phyloP scores from a whole-genome alignment of 129 eudicot species.

The Flaveria bidentis region DNA sequence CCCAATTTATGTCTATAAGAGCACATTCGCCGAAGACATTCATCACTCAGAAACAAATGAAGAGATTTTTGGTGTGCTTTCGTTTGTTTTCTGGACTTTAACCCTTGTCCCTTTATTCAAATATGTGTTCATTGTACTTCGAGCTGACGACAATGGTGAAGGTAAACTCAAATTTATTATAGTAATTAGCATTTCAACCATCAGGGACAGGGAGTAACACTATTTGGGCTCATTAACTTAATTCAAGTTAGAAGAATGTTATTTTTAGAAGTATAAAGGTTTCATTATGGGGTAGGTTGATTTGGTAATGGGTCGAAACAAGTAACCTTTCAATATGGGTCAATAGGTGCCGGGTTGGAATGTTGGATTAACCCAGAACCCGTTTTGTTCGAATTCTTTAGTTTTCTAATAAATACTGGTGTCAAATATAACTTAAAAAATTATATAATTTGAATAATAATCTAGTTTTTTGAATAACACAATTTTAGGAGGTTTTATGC shows the following conservation, averaged over 20 bases:
- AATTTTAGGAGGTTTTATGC: neutral
- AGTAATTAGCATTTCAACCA: neutral
- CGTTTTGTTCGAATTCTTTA: neutral
- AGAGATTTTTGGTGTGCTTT: slow-evolving; percentile 82
- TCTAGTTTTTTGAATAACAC: neutral
- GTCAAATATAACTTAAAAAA: neutral
- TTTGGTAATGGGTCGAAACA: neutral
- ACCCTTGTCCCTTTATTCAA: slow-evolving; percentile 76
- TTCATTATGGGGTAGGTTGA: neutral
- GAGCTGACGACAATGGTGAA: slow-evolving; percentile 87
- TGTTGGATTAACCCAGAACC: neutral
- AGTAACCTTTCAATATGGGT: neutral
- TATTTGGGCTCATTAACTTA: neutral
- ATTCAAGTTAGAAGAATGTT: neutral
- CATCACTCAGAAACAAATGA: slow-evolving; percentile 79
- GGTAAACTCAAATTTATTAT: slow-evolving; percentile 34
- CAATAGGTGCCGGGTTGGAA: neutral
- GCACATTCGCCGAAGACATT: slow-evolving; percentile 76
- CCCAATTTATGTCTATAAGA: slow-evolving; percentile 76
- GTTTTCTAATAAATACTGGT: neutral
- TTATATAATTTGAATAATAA: neutral
- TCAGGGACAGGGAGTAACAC: neutral
- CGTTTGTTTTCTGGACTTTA: slow-evolving; percentile 82
- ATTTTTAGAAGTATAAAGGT: neutral
- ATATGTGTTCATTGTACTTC: slow-evolving; percentile 79